These are phyloP conservation scores for Cinchona pubescens DNA, from an alignment of 257 asterid species.

Conservation along the genomic window DNA sequence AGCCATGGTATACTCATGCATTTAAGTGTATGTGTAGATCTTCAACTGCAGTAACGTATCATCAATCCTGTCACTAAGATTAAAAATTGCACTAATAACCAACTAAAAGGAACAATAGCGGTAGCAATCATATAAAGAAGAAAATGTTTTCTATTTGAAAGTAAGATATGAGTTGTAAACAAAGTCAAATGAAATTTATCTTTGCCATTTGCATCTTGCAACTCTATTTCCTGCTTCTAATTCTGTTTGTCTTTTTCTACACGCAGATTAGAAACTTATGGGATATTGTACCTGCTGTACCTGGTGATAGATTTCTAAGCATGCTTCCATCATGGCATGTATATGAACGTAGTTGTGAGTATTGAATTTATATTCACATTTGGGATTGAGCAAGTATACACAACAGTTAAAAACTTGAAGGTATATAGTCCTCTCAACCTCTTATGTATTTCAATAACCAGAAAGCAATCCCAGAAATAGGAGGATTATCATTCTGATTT, in stretches of 20 bases:
- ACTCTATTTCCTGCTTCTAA: neutral
- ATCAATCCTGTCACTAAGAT: neutral
- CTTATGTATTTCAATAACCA: constrained; percentile 5
- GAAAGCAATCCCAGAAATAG: neutral
- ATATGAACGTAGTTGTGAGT: constrained; percentile 83
- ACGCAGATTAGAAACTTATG: constrained; percentile 55
- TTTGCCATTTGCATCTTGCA: neutral
- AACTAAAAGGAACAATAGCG: neutral
- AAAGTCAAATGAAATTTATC: neutral
- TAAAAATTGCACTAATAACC: neutral
- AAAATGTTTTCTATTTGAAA: too few species aligned
- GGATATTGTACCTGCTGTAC: constrained; percentile 82
- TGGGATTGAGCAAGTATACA: constrained; percentile 79
- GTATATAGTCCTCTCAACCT: constrained; percentile 31
- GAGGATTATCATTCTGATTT: neutral
- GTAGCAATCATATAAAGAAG: neutral
- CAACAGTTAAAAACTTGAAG: constrained; percentile 66
- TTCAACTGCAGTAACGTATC: neutral
- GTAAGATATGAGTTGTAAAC: neutral
- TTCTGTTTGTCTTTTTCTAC: constrained; percentile 20
- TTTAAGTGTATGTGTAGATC: neutral
- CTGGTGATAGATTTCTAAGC: constrained; percentile 84
- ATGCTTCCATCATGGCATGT: constrained; percentile 99
- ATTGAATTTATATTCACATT: constrained; percentile 68
- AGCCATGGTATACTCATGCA: neutral